A percentile compares a stretch with the other conserved stretches of the same genome.
phyloP scores from a whole-genome alignment of 2,329 filamentous ascomycete genomes.

The Phoma sp. region DNA sequence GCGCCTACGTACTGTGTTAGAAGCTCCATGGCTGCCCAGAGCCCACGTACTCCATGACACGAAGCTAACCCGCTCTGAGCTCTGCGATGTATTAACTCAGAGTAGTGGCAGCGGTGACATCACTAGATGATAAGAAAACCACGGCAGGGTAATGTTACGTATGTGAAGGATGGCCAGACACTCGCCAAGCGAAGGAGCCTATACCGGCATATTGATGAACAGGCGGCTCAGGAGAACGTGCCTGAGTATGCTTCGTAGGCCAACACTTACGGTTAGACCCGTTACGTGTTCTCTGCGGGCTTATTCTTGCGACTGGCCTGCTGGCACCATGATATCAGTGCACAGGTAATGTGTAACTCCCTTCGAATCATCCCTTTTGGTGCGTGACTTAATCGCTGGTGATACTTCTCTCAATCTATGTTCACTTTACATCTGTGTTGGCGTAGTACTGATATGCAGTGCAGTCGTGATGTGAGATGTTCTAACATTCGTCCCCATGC shows the following conservation, averaged over 20 bases:
- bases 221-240: constrained; percentile 45
- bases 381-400: background rate
- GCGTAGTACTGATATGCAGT: too few relatives aligned
- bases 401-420: background rate
- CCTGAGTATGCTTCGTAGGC: constrained; percentile 30
- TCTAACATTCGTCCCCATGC: background rate
- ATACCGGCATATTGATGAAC: constrained; percentile 42
- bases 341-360: background rate
- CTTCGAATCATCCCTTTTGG: background rate
- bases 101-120: constrained; percentile 53
- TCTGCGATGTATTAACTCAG: constrained; percentile 54
- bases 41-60: background rate
- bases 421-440: too few relatives aligned
- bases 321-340: background rate
- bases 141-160: constrained; percentile 20
- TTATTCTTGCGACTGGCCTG: background rate
- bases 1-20: background rate
- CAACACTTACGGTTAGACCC: background rate
- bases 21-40: background rate
- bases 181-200: constrained; percentile 49
- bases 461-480: too few relatives aligned
- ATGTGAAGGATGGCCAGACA: constrained; percentile 43
- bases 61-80: constrained; percentile 46
- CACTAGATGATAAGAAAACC: constrained; percentile 50
- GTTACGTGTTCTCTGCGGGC: background rate